These are phyloP conservation scores for Alternaria dauci DNA, from an alignment of 2,329 filamentous ascomycete species.

Conservation along the genomic window DNA sequence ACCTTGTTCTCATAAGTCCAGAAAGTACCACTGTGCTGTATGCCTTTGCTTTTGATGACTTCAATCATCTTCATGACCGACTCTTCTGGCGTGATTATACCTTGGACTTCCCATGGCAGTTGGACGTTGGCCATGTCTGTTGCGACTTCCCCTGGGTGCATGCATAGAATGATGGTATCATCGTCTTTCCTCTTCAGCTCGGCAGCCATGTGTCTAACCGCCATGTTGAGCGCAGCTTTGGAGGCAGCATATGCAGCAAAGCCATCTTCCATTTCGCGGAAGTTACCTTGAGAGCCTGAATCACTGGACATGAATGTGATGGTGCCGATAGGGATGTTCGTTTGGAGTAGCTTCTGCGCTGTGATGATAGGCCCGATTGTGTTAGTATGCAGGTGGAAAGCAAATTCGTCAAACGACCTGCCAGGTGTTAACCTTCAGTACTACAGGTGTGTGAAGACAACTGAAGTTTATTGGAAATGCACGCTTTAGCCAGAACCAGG, in stretches of 20 bases:
- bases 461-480: conserved; percentile 24
- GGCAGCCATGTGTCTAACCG: conserved; percentile 64
- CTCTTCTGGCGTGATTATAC: conserved; percentile 60
- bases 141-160: conserved; percentile 66
- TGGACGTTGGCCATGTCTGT: conserved; percentile 65
- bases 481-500: conserved; percentile 31
- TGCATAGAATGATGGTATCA: conserved; percentile 60
- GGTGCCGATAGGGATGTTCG: conserved; percentile 58
- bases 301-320: conserved; percentile 66
- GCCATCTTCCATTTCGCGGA: conserved; percentile 65
- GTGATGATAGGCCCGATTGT: conserved; percentile 67
- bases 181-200: conserved; percentile 62
- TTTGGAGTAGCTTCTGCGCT: conserved; percentile 61
- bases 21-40: conserved; percentile 62
- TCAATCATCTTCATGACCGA: conserved; percentile 61
- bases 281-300: conserved; percentile 61
- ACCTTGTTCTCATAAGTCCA: conserved; percentile 65
- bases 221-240: conserved; percentile 66
- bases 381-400: conserved; percentile 65
- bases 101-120: conserved; percentile 61
- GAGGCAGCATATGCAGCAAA: conserved; percentile 66
- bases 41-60: conserved; percentile 60
- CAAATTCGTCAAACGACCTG: conserved; percentile 63
- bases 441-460: conserved; percentile 5
- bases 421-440: conserved; percentile 11